Conservation (phyloP, 2,329 filamentous ascomycete species). For the Nemania sp. region DNA sequence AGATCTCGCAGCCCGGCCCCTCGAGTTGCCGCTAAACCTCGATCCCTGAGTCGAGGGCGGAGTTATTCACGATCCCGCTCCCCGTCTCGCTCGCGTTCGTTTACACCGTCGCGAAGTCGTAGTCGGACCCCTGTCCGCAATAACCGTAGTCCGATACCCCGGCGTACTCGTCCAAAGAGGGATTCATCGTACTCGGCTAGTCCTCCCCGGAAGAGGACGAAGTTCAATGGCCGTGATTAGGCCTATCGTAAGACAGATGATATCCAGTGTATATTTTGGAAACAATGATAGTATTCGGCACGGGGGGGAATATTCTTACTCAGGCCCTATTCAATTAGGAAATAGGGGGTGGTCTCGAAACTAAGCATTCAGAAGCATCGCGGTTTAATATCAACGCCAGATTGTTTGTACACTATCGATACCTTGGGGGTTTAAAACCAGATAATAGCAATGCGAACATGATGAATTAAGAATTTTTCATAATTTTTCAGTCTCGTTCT, state of each 20-base stretch:
- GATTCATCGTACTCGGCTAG: constrained; percentile 41
- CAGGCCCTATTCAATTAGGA: constrained; percentile 7
- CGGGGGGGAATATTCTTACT: neutral
- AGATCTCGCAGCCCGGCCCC: constrained; percentile 35
- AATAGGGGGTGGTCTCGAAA: neutral
- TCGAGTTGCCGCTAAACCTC: constrained; percentile 36
- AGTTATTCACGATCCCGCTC: constrained; percentile 42
- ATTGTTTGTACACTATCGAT: constrained; percentile 37
- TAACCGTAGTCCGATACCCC: constrained; percentile 42
- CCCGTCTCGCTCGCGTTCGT: constrained; percentile 41
- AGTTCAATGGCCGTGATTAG: constrained; percentile 40
- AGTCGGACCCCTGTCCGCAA: constrained; percentile 38
- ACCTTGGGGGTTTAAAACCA: constrained; percentile 11
- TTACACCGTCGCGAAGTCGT: constrained; percentile 45
- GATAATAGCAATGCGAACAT: constrained; percentile 20
- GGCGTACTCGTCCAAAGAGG: constrained; percentile 39
- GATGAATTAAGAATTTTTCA: neutral
- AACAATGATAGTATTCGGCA: neutral
- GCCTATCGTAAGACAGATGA: neutral
- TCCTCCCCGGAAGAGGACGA: constrained; percentile 42
- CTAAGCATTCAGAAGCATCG: neutral
- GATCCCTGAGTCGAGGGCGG: constrained; percentile 43
- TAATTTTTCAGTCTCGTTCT: neutral
- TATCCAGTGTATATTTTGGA: constrained; percentile 25
- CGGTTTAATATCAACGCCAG: constrained; percentile 24